Evolutionary conservation across 176 grass and related monocot species (phyloP).

Genomic region (Aegilops longissima): DNA sequence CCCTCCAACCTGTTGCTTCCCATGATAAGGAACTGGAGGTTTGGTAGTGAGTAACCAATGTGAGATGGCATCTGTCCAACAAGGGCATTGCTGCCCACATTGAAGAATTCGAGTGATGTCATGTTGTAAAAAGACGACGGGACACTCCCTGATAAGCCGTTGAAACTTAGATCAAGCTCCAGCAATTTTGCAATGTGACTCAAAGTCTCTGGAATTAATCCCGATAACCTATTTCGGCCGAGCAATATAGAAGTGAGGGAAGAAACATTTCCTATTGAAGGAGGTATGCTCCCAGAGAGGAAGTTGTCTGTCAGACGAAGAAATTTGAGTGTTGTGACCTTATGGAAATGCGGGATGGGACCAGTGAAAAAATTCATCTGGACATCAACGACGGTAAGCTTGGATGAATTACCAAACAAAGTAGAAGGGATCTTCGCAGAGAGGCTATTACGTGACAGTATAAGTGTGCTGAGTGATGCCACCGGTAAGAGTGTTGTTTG

Average conservation of each 20-base stretch:
- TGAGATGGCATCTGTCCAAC: constrained; percentile 5
- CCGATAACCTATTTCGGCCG: constrained; percentile 13
- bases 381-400: constrained; percentile 5
- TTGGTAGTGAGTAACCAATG: constrained; percentile 1
- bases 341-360: constrained; percentile 1
- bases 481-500: constrained; percentile 13
- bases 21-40: background rate
- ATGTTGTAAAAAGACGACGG: constrained; percentile 3
- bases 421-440: constrained; percentile 16
- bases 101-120: background rate
- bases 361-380: background rate
- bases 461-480: background rate
- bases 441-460: constrained; percentile 21
- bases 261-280: constrained; percentile 30
- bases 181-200: background rate
- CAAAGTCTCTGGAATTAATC: constrained; percentile 23
- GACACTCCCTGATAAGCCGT: constrained; percentile 7
- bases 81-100: constrained; percentile 19
- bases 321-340: background rate
- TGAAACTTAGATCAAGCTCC: constrained; percentile 20
- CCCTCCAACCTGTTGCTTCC: background rate
- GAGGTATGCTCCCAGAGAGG: constrained; percentile 14
- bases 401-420: constrained; percentile 28
- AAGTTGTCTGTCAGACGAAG: background rate
- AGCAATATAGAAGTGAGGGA: background rate